These are phyloP conservation scores for Mixia osmundae DNA, from an alignment of 1,284 basidiomycete species.

Conservation along the genomic window DNA sequence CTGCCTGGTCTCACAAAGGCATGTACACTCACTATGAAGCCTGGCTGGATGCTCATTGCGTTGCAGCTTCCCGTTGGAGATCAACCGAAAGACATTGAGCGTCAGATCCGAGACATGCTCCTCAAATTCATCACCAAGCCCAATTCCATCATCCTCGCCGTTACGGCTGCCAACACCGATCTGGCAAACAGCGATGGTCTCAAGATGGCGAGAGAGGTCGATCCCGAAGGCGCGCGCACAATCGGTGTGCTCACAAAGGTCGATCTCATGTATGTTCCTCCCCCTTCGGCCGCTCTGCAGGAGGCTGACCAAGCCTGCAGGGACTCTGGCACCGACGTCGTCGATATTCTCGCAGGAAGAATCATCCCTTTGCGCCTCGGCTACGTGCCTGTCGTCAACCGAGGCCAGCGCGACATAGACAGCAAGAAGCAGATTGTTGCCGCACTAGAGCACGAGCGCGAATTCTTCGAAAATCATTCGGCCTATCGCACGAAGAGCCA, in stretches of 20 bases:
- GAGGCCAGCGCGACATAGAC: constrained; percentile 92
- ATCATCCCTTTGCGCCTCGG: constrained; percentile 78
- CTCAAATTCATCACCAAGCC: constrained; percentile 87
- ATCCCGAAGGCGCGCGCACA: constrained; percentile 80
- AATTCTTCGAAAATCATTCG: constrained; percentile 79
- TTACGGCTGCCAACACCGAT: constrained; percentile 88
- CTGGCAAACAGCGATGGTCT: constrained; percentile 95
- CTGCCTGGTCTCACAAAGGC: constrained; percentile 81
- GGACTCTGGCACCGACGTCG: constrained; percentile 91
- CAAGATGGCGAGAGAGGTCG: constrained; percentile 86
- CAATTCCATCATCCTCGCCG: constrained; percentile 58
- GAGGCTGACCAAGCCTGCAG: constrained; percentile 23
- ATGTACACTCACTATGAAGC: background rate
- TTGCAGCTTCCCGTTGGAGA: constrained; percentile 70
- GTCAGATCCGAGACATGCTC: constrained; percentile 91
- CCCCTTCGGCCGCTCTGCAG: background rate
- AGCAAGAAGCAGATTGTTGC: constrained; percentile 52
- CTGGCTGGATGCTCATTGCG: background rate
- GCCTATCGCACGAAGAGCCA: constrained; percentile 82
- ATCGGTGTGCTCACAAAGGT: constrained; percentile 97
- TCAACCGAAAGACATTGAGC: constrained; percentile 92
- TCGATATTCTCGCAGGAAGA: constrained; percentile 93
- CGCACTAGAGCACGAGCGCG: constrained; percentile 69
- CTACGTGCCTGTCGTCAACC: constrained; percentile 91
- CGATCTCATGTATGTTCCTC: constrained; percentile 61